These are phyloP conservation scores for Lentinula edodes DNA, from an alignment of 768 basidiomycete genomes.

Conservation along the genomic window DNA sequence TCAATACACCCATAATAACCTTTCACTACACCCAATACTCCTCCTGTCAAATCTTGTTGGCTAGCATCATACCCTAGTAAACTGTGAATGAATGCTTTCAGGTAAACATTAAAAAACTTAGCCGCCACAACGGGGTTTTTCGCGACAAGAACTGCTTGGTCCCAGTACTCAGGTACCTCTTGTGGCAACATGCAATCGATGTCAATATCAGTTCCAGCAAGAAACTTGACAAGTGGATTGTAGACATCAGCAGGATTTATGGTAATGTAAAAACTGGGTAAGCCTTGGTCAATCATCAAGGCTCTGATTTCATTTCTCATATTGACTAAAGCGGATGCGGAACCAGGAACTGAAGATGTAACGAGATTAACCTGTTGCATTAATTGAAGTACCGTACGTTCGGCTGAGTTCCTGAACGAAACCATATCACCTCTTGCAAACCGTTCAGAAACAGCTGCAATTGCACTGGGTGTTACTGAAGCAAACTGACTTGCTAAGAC, in stretches of 20 bases:
- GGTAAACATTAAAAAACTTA: conserved; percentile 35
- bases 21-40: conserved; percentile 24
- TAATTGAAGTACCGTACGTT: conserved; percentile 20
- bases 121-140: conserved; percentile 33
- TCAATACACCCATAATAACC: conserved; percentile 2
- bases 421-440: conserved; percentile 14
- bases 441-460: conserved; percentile 17
- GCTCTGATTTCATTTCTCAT: conserved; percentile 35
- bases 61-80: conserved; percentile 21
- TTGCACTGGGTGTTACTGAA: conserved; percentile 15
- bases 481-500: conserved; percentile 20
- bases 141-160: conserved; percentile 31
- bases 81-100: conserved; percentile 27
- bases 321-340: too few relatives aligned
- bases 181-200: conserved; percentile 23
- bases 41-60: conserved; percentile 11
- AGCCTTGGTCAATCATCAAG: conserved; percentile 26
- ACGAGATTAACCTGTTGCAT: conserved; percentile 17
- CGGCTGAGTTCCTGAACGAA: conserved; percentile 17
- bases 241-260: conserved; percentile 39
- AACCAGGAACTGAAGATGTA: too few relatives aligned
- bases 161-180: conserved; percentile 18
- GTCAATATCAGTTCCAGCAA: conserved; percentile 30
- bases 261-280: conserved; percentile 39
- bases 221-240: conserved; percentile 34